Evolutionary conservation across 163 green algal genomes (phyloP).

Genomic region (Prototheca cutis): DNA sequence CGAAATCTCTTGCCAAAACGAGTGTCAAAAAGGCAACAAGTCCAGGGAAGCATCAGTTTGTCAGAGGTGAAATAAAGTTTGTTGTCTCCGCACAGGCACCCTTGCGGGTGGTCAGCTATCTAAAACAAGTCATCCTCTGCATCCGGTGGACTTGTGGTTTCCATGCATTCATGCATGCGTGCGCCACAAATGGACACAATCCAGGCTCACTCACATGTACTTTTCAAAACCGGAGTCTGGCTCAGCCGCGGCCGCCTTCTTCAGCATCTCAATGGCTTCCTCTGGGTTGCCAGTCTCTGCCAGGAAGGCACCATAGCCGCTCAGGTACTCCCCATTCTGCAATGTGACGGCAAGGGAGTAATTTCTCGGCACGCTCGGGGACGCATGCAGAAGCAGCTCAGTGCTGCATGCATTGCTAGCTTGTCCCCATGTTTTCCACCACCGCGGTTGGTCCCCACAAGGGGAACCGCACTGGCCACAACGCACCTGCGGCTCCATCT

Average conservation of each 20-base stretch:
- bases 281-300: constrained; percentile 46
- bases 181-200: neutral
- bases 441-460: too few relatives aligned
- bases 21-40: neutral
- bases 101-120: too few relatives aligned
- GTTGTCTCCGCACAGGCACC: neutral
- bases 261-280: constrained; percentile 47
- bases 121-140: neutral
- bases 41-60: constrained; percentile 18
- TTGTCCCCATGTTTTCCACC: too few relatives aligned
- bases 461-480: neutral
- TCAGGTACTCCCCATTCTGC: constrained; percentile 44
- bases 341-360: neutral
- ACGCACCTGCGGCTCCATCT: constrained; percentile 21
- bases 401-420: too few relatives aligned
- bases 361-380: neutral
- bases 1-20: neutral
- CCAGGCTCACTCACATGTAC: constrained; percentile 50
- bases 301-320: constrained; percentile 51
- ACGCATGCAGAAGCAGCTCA: too few relatives aligned
- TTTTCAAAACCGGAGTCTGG: constrained; percentile 66
- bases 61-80: constrained; percentile 35
- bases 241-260: constrained; percentile 33
- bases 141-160: too few relatives aligned
- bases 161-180: too few relatives aligned